A percentile compares a stretch with the other conserved stretches of the same genome.
phyloP scores from a whole-genome alignment of 2,329 filamentous ascomycete species.

The Penicillium occitanis region DNA sequence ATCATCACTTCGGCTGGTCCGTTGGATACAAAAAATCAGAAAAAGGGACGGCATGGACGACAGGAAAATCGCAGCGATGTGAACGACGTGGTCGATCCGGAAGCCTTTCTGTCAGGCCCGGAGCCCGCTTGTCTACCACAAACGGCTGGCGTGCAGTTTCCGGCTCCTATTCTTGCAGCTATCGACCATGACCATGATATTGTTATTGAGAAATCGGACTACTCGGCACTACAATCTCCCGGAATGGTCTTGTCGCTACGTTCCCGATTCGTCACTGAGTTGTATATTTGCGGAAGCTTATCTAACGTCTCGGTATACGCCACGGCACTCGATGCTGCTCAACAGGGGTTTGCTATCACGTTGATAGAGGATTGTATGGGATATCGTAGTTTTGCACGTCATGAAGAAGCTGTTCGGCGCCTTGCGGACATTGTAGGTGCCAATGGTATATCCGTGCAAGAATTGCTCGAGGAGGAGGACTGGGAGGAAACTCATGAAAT shows the following conservation, averaged over 20 bases:
- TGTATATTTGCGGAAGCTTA: slow-evolving; percentile 84
- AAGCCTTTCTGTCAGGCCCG: slow-evolving; percentile 43
- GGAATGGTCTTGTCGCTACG: slow-evolving; percentile 73
- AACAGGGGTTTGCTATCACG: slow-evolving; percentile 83
- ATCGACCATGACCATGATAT: slow-evolving; percentile 55
- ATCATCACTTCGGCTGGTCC: slow-evolving; percentile 42
- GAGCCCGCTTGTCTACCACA: slow-evolving; percentile 42
- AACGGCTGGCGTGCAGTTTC: slow-evolving; percentile 51
- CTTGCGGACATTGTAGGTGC: slow-evolving; percentile 76
- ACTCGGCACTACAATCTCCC: slow-evolving; percentile 81
- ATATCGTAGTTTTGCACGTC: slow-evolving; percentile 68
- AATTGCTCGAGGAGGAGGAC: slow-evolving; percentile 55
- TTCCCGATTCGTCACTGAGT: slow-evolving; percentile 82
- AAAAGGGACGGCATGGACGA: slow-evolving; percentile 12
- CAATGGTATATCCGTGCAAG: slow-evolving; percentile 59
- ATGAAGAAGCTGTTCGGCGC: slow-evolving; percentile 67
- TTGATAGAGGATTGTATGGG: slow-evolving; percentile 87
- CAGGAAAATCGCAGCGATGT: background rate
- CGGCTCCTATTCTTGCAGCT: slow-evolving; percentile 49
- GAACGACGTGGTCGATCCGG: slow-evolving; percentile 32
- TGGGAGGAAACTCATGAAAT: slow-evolving; percentile 44
- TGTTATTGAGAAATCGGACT: slow-evolving; percentile 69
- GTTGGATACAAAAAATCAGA: slow-evolving; percentile 24
- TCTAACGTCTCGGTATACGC: slow-evolving; percentile 88
- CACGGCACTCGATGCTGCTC: slow-evolving; percentile 84